Base-by-base conservation (phyloP, 2,329 filamentous ascomycete species). In the Fusarium burgessii region DNA sequence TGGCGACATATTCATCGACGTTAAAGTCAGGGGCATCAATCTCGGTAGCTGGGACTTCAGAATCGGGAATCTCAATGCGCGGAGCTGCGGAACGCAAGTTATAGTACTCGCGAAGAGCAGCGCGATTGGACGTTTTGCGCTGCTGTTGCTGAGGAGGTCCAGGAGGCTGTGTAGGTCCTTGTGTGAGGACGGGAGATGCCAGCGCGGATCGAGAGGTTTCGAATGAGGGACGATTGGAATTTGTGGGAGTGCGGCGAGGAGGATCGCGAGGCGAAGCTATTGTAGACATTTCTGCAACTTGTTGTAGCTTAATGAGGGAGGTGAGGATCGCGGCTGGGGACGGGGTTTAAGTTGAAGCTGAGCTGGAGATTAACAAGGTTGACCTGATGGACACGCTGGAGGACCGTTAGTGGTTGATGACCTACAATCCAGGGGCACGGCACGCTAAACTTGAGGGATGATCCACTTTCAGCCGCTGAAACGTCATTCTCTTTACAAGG, bases 21-120 rank as follows among this genome's bases (percentile, higher is more conserved):
- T 94, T 85, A 81, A 98, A 98, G 49, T 86, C 85, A 1, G 88
- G 83, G 55, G 83, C 86, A 81, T 98, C 95, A 59, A 98, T 87
- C 77, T 96, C 93, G 57, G 89, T 88, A 32, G 87, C 78, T 7
- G 89, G 86, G 20, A 92, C 88, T 69, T 91, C 90, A 23, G 86
- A 88, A 58, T 83, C 80, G 40, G 79, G 78, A 72, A 80, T 70
- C 81, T 85, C 69, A 81, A 88, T 76, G 81, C 83, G 76, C 27
- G 80, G 74, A 81, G 81, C 32, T 68, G 81, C 18, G 79, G 86
- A 71, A 77, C 81, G 42, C 52, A 98, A 87, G 78, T 96, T 96
- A 83, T 98, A 98, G 85, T 97, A 98, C 78, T 98, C 94, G 76
- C 96, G 92, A 23, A 98, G 87, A 10, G 95, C 95, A 60, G 92